These are phyloP conservation scores for Ophiostoma ips DNA, from an alignment of 2,329 filamentous ascomycete species.

Conservation along the genomic window DNA sequence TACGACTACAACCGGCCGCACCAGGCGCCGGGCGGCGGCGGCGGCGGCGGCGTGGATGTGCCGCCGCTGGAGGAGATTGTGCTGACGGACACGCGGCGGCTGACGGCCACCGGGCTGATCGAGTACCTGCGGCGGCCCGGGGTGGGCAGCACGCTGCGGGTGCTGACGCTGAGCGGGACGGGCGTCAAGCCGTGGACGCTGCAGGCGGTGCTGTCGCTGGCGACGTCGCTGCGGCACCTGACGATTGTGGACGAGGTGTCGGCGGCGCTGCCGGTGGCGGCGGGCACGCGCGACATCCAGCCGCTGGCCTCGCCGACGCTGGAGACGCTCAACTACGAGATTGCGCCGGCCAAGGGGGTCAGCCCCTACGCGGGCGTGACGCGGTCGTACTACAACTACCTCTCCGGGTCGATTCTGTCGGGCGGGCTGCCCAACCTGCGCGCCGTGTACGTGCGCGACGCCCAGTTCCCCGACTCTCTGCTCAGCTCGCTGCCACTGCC, in stretches of 20 bases:
- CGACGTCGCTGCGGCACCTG: constrained; percentile 42
- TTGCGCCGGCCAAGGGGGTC: constrained; percentile 45
- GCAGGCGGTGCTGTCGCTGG: constrained; percentile 45
- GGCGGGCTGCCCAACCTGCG: constrained; percentile 60
- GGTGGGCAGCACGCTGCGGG: constrained; percentile 46
- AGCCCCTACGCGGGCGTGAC: constrained; percentile 41
- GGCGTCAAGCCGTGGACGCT: constrained; percentile 51
- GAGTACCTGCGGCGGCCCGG: constrained; percentile 51
- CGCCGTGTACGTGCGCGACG: constrained; percentile 74
- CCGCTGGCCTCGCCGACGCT: constrained; percentile 57
- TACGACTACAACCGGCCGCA: background rate
- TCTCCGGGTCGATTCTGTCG: constrained; percentile 67
- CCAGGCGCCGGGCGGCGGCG: constrained; percentile 39
- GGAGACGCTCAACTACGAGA: constrained; percentile 66
- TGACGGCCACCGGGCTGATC: constrained; percentile 59
- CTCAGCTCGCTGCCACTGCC: constrained; percentile 46
- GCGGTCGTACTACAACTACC: constrained; percentile 66
- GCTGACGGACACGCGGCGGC: constrained; percentile 53
- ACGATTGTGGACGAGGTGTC: constrained; percentile 38
- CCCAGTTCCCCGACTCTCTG: constrained; percentile 67
- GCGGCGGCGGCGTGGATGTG: too few species aligned
- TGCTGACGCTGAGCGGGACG: constrained; percentile 58
- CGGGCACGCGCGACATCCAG: constrained; percentile 33
- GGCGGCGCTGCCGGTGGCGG: constrained; percentile 33
- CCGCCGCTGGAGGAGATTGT: constrained; percentile 62